A percentile compares a stretch with the other conserved stretches of the same genome.
Evolutionary conservation across 1,139 yeast genomes (phyloP).

Genomic region (Saccharomyces hybrid): DNA sequence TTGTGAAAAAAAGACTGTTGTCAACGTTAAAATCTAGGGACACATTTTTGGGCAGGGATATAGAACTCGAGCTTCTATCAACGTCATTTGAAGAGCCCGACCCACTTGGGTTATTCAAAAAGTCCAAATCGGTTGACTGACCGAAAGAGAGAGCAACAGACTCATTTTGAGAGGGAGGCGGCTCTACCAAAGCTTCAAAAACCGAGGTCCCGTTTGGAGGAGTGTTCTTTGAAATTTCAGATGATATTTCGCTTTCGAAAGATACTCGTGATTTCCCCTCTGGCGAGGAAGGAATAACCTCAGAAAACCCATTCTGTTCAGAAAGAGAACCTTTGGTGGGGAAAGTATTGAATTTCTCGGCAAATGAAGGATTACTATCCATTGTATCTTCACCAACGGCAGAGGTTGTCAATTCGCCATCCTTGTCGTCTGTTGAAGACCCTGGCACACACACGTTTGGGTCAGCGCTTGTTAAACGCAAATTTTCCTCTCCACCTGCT

Average conservation of each 20-base stretch:
- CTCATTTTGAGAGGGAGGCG: not conserved
- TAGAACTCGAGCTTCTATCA: not conserved
- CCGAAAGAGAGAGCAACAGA: not conserved
- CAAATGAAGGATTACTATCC: not conserved
- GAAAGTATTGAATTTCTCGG: not conserved
- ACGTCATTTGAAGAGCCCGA: not conserved
- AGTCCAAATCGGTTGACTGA: not conserved
- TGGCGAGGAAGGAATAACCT: not conserved
- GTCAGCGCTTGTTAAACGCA: too few species aligned
- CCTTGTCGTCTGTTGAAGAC: too few species aligned
- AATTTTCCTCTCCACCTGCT: not conserved
- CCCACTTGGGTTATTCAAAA: not conserved
- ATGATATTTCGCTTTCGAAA: not conserved
- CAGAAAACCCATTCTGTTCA: not conserved
- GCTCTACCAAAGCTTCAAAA: not conserved
- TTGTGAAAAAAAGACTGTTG: not conserved
- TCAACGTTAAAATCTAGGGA: not conserved
- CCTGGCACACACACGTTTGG: too few species aligned
- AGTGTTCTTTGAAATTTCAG: not conserved
- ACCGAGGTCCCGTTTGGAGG: not conserved
- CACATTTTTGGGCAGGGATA: slow-evolving; percentile 22
- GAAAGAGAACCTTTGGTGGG: not conserved
- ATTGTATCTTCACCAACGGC: not conserved
- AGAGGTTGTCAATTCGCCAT: not conserved
- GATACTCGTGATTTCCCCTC: not conserved